phyloP scores from a whole-genome alignment of 1,284 basidiomycete species.

The Apiotrichum siamense region DNA sequence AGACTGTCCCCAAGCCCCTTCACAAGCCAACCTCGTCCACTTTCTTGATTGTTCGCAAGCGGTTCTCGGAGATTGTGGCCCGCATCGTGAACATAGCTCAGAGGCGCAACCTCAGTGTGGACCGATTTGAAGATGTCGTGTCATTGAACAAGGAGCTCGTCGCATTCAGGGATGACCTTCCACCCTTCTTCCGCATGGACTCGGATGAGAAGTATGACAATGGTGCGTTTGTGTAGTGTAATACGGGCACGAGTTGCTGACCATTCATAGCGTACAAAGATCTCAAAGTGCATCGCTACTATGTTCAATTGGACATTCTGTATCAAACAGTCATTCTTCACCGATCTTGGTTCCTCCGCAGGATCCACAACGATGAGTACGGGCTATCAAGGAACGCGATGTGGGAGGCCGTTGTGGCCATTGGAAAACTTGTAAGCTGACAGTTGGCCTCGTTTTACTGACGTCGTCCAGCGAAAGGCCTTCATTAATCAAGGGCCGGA shows the following conservation, averaged over 20 bases:
- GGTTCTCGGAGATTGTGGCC: conserved; percentile 69
- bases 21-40: conserved; percentile 69
- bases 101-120: not conserved
- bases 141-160: conserved; percentile 75
- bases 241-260: too few relatives aligned
- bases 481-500: conserved; percentile 41
- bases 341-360: conserved; percentile 43
- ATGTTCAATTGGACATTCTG: conserved; percentile 45
- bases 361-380: conserved; percentile 31
- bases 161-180: conserved; percentile 66
- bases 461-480: conserved; percentile 26
- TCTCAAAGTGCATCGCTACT: conserved; percentile 41
- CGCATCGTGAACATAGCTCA: conserved; percentile 75
- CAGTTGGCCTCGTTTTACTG: not conserved
- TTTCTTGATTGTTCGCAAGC: conserved; percentile 78
- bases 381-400: conserved; percentile 35
- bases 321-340: conserved; percentile 44
- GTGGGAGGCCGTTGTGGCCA: conserved; percentile 40
- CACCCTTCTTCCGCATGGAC: conserved; percentile 49
- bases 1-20: conserved; percentile 30
- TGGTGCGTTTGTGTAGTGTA: conserved; percentile 17
- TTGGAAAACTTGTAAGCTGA: conserved; percentile 34
- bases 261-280: conserved; percentile 28
- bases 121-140: conserved; percentile 67
- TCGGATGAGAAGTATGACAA: conserved; percentile 33